Evolutionary conservation across 129 eudicot genomes (phyloP).

Genomic region (Calendula officinalis): DNA sequence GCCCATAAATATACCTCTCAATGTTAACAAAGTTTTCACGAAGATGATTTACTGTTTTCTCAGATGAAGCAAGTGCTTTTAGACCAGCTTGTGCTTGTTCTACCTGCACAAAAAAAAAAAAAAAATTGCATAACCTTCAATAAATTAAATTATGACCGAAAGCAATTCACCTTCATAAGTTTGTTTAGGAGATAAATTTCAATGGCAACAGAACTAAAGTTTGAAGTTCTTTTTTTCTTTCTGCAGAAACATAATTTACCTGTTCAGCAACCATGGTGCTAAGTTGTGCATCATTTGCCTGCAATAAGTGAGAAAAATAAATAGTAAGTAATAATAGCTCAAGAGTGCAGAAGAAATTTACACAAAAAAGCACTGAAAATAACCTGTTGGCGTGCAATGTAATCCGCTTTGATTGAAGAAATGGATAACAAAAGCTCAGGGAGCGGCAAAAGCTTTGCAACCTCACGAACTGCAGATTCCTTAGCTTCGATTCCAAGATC

Average conservation of each 20-base stretch:
- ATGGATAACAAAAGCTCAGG: slow-evolving; percentile 91
- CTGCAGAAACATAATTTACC: slow-evolving; percentile 40
- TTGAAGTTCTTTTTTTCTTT: not conserved
- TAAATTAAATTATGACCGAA: not conserved
- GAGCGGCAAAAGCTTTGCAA: slow-evolving; percentile 87
- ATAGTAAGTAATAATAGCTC: too few species aligned
- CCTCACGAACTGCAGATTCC: slow-evolving; percentile 97
- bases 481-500: slow-evolving; percentile 95
- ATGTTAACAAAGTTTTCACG: slow-evolving; percentile 81
- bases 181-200: slow-evolving; percentile 9
- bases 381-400: slow-evolving; percentile 97
- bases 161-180: slow-evolving; percentile 2
- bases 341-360: too few species aligned
- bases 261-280: slow-evolving; percentile 99
- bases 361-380: not conserved
- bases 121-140: slow-evolving; percentile 15
- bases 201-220: not conserved
- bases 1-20: slow-evolving; percentile 58
- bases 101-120: slow-evolving; percentile 51
- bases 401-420: slow-evolving; percentile 86
- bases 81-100: slow-evolving; percentile 97
- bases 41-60: slow-evolving; percentile 66
- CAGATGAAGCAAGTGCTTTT: slow-evolving; percentile 71
- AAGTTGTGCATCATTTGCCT: slow-evolving; percentile 99
- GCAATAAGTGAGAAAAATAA: slow-evolving; percentile 13